A percentile compares a stretch with the other conserved stretches of the same genome.
Conservation (phyloP, 108 stramenopile species). For the Nitzschia sp. region DNA sequence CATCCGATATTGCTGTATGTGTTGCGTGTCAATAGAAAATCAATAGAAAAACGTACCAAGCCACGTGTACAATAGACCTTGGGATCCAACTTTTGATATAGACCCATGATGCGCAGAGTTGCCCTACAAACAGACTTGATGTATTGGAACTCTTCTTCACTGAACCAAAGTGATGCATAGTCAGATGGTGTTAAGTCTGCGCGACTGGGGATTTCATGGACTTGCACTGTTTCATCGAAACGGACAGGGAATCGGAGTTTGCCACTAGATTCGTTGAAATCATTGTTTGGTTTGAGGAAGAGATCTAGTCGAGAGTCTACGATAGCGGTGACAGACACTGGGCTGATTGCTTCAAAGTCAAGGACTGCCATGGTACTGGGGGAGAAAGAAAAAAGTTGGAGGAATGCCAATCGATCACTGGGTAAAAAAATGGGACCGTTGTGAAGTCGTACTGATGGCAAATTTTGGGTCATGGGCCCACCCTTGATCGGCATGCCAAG, state of each 20-base stretch:
- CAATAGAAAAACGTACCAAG: not conserved
- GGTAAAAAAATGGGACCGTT: not conserved
- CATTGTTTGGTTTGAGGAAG: not conserved
- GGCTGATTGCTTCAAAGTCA: too few species aligned
- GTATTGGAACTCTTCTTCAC: constrained; percentile 7
- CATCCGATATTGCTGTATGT: not conserved
- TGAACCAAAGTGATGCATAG: not conserved
- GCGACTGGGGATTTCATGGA: not conserved
- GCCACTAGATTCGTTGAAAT: not conserved
- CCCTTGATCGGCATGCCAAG: too few species aligned
- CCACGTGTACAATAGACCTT: constrained; percentile 7
- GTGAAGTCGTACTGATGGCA: too few species aligned
- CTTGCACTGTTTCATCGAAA: constrained; percentile 2
- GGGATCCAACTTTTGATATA: not conserved
- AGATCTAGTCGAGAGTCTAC: too few species aligned
- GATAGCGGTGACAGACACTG: too few species aligned
- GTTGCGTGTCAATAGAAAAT: not conserved
- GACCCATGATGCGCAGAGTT: not conserved
- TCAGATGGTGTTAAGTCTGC: not conserved
- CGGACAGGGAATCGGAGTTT: not conserved
- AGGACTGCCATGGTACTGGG: too few species aligned
- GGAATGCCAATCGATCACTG: too few species aligned
- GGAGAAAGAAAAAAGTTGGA: too few species aligned
- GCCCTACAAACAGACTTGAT: constrained; percentile 3
- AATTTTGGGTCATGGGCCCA: not conserved